These are phyloP conservation scores for Fomes fomentarius DNA, from an alignment of 1,284 basidiomycete genomes.

Conservation along the genomic window DNA sequence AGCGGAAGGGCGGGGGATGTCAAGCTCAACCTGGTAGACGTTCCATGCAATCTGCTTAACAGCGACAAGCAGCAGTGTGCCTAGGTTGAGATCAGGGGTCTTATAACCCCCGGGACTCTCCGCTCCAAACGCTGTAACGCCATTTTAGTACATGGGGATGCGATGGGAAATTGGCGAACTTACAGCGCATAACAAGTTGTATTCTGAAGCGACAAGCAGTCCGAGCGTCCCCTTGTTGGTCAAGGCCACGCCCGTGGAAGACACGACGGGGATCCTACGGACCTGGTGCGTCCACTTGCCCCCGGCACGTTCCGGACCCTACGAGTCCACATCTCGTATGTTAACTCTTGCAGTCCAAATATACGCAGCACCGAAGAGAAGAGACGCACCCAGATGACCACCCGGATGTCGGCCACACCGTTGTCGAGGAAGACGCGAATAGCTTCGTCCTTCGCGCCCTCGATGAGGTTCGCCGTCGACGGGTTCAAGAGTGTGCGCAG, in stretches of 20 bases:
- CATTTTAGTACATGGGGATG: too few species aligned
- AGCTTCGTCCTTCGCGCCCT: neutral
- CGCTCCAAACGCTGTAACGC: too few species aligned
- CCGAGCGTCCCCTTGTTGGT: neutral
- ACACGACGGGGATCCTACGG: neutral
- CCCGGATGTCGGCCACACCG: neutral
- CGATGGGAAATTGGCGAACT: too few species aligned
- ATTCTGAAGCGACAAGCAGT: neutral
- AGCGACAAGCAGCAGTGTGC: neutral
- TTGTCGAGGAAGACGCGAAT: neutral
- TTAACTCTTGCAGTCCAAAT: neutral
- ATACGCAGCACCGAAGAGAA: neutral
- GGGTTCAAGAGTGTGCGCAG: neutral
- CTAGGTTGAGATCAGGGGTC: neutral
- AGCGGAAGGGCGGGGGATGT: too few species aligned
- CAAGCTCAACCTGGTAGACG: slow-evolving; percentile 1
- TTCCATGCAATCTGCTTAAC: neutral
- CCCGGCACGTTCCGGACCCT: neutral
- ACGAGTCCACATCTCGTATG: neutral
- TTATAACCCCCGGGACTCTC: too few species aligned
- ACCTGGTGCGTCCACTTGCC: neutral
- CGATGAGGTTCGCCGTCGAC: neutral
- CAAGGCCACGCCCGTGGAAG: neutral
- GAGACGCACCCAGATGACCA: neutral
- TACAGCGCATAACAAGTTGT: neutral